phyloP scores from a whole-genome alignment of 352 stramenopile species.

The Peronospora farinosa region DNA sequence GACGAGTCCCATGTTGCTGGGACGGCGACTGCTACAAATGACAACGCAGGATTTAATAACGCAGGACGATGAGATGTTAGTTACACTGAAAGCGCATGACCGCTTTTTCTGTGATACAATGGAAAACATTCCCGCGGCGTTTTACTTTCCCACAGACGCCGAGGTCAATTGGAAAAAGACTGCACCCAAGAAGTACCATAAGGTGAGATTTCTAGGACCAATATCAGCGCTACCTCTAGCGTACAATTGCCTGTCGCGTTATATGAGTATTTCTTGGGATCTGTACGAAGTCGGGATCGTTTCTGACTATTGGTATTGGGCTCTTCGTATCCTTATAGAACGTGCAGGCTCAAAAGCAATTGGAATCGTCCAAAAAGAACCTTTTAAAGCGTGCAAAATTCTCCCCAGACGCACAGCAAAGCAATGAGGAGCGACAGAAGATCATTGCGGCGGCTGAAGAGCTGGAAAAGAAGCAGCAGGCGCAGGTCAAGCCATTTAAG shows the following conservation, averaged over 20 bases:
- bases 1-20: conserved; percentile 38
- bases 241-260: too few relatives aligned
- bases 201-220: conserved; percentile 26
- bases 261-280: background rate
- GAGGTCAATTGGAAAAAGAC: conserved; percentile 73
- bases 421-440: conserved; percentile 53
- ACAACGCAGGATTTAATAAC: conserved; percentile 7
- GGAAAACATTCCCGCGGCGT: conserved; percentile 66
- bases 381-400: conserved; percentile 67
- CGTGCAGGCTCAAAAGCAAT: conserved; percentile 45
- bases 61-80: conserved; percentile 16
- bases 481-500: conserved; percentile 33
- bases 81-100: conserved; percentile 36
- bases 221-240: conserved; percentile 1
- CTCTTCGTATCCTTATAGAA: conserved; percentile 23
- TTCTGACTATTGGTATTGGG: conserved; percentile 12
- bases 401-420: conserved; percentile 52
- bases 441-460: conserved; percentile 44
- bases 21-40: conserved; percentile 43
- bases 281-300: conserved; percentile 2
- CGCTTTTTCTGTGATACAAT: conserved; percentile 71
- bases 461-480: conserved; percentile 36
- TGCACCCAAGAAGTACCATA: conserved; percentile 72
- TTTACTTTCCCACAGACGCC: conserved; percentile 74
- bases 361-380: conserved; percentile 52